phyloP scores from a whole-genome alignment of 2,329 filamentous ascomycete species.

The Epichloe brachyelytri region DNA sequence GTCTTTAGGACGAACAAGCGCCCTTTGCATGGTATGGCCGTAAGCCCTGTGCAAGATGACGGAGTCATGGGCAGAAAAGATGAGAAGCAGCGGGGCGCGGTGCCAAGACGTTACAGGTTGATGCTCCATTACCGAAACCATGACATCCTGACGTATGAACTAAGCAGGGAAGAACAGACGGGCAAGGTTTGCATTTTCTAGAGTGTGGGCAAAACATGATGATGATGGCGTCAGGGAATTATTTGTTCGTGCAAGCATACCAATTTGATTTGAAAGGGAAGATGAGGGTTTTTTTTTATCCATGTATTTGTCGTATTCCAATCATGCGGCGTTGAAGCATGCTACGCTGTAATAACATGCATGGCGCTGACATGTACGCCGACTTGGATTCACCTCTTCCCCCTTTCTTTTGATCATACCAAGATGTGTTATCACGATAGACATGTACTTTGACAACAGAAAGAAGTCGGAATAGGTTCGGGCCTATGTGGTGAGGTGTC shows the following conservation, averaged over 20 bases:
- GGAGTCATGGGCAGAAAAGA: constrained; percentile 11
- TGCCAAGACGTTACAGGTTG: constrained; percentile 46
- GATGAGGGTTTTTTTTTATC: no score
- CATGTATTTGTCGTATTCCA: background rate
- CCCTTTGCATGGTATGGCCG: constrained; percentile 53
- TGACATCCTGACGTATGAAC: constrained; percentile 56
- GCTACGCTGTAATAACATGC: background rate
- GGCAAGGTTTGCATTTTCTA: constrained; percentile 24
- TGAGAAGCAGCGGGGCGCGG: constrained; percentile 10
- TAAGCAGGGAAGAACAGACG: constrained; percentile 32
- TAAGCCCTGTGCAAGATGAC: constrained; percentile 46
- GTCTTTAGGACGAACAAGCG: constrained; percentile 28
- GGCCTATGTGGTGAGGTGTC: no score
- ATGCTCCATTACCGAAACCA: constrained; percentile 63
- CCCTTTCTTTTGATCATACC: no score
- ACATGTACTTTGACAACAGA: no score
- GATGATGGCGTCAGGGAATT: background rate
- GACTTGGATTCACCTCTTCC: background rate
- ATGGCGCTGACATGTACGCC: background rate
- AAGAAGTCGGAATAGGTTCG: no score
- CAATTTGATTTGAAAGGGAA: background rate
- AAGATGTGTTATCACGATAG: background rate
- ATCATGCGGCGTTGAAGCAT: background rate
- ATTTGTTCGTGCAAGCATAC: background rate
- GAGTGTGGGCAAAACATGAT: constrained; percentile 1